Conservation (phyloP, 192 early-diverging fungal genomes). For the Mortierella alpina region DNA sequence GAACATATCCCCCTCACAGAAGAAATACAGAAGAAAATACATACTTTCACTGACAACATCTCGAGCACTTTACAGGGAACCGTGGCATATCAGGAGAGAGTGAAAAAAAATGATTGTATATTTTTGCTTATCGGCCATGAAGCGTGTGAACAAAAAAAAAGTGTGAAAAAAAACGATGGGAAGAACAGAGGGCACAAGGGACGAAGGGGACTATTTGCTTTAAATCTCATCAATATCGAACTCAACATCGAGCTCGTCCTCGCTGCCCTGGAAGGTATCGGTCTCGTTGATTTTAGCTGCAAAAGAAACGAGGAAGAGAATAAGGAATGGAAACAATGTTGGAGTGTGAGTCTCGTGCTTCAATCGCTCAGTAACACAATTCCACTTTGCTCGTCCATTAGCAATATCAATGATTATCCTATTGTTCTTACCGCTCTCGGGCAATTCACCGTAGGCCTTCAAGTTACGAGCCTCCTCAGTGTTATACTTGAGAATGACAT, state of each 20-base stretch:
- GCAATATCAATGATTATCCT: neutral
- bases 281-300: slow-evolving; percentile 85
- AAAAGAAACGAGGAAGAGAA: neutral
- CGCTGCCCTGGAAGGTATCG: slow-evolving; percentile 71
- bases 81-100: neutral
- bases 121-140: neutral
- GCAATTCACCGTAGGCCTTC: slow-evolving; percentile 95
- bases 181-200: neutral
- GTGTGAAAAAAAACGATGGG: neutral
- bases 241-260: slow-evolving; percentile 83
- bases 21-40: too few relatives aligned
- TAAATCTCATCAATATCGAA: slow-evolving; percentile 93
- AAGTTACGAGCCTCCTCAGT: slow-evolving; percentile 94
- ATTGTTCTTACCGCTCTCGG: slow-evolving; percentile 74
- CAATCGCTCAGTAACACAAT: neutral
- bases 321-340: slow-evolving; percentile 6
- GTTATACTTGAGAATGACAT: slow-evolving; percentile 96
- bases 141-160: slow-evolving; percentile 7
- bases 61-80: neutral
- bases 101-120: slow-evolving; percentile 10
- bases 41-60: neutral
- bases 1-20: too few relatives aligned
- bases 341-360: neutral
- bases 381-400: too few relatives aligned
- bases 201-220: neutral